These are phyloP conservation scores for Phytophthora sansomeana DNA, from an alignment of 352 stramenopile species.

Conservation along the genomic window DNA sequence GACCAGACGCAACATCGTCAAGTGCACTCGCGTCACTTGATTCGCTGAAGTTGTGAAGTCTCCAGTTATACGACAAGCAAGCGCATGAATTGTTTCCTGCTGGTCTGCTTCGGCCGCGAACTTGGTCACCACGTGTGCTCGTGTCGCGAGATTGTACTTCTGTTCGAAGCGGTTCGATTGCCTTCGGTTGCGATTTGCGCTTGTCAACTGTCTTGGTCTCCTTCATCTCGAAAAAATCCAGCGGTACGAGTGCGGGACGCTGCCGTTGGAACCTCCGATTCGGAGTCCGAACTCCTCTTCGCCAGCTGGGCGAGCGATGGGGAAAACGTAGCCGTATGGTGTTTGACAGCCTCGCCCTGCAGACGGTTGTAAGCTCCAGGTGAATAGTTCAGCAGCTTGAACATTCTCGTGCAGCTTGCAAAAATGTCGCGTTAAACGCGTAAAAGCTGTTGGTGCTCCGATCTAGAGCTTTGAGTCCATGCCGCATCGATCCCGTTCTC, in stretches of 20 bases:
- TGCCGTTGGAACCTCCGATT: conserved; percentile 5
- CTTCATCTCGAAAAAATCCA: conserved; percentile 24
- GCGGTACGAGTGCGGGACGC: conserved; percentile 1
- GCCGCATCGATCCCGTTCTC: neutral
- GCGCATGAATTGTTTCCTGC: neutral
- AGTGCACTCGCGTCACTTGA: neutral
- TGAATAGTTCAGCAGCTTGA: conserved; percentile 10
- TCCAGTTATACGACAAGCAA: neutral
- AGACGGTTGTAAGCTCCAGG: neutral
- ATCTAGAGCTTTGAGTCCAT: conserved; percentile 4
- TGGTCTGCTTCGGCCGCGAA: neutral
- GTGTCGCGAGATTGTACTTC: conserved; percentile 18
- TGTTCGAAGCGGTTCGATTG: conserved; percentile 27
- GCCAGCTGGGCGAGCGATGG: conserved; percentile 10
- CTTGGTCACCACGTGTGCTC: conserved; percentile 9
- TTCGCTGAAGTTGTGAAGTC: neutral
- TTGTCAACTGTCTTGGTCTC: neutral
- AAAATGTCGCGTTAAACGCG: conserved; percentile 28
- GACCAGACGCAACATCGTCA: no score
- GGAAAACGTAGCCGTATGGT: conserved; percentile 5
- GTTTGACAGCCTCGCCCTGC: conserved; percentile 20
- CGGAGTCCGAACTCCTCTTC: neutral
- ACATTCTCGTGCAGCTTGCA: conserved; percentile 11
- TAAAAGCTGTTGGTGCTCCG: neutral
- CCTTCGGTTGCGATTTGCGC: conserved; percentile 15